phyloP scores from a whole-genome alignment of 1,139 yeast species.

The Scheffersomyces titani region DNA sequence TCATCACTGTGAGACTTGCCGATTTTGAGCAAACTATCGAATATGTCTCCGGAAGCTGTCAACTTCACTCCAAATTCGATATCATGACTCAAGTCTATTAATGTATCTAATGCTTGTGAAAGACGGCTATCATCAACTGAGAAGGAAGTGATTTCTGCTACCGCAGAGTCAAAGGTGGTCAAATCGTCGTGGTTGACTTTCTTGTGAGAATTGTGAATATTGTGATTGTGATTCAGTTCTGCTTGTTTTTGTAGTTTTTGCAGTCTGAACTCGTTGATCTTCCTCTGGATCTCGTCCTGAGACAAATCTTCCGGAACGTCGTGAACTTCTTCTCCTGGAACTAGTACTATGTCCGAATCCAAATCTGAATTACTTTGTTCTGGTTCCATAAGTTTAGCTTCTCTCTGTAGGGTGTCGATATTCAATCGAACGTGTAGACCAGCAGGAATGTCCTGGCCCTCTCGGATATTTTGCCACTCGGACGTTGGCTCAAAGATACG shows the following conservation, averaged over 20 bases:
- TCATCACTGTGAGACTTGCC: slow-evolving; percentile 10
- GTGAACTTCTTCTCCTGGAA: slow-evolving; percentile 8
- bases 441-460: slow-evolving; percentile 71
- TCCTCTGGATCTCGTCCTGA: slow-evolving; percentile 11
- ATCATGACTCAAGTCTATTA: slow-evolving; percentile 67
- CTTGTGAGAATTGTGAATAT: not conserved
- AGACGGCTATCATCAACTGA: slow-evolving; percentile 16
- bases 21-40: slow-evolving; percentile 18
- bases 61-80: slow-evolving; percentile 57
- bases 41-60: slow-evolving; percentile 21
- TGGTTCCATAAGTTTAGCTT: slow-evolving; percentile 59
- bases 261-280: slow-evolving; percentile 14
- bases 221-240: not conserved
- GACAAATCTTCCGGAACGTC: slow-evolving; percentile 12
- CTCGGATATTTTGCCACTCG: slow-evolving; percentile 69
- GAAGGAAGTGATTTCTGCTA: slow-evolving; percentile 22
- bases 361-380: slow-evolving; percentile 15
- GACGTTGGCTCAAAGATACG: slow-evolving; percentile 56
- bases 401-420: slow-evolving; percentile 64
- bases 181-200: slow-evolving; percentile 20
- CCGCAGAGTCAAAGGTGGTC: slow-evolving; percentile 29
- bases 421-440: slow-evolving; percentile 77
- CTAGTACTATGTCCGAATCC: slow-evolving; percentile 15
- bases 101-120: slow-evolving; percentile 39
- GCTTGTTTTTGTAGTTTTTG: slow-evolving; percentile 7